Conservation (phyloP, 176 grass and related monocot genomes). For the Triticum timopheevii region DNA sequence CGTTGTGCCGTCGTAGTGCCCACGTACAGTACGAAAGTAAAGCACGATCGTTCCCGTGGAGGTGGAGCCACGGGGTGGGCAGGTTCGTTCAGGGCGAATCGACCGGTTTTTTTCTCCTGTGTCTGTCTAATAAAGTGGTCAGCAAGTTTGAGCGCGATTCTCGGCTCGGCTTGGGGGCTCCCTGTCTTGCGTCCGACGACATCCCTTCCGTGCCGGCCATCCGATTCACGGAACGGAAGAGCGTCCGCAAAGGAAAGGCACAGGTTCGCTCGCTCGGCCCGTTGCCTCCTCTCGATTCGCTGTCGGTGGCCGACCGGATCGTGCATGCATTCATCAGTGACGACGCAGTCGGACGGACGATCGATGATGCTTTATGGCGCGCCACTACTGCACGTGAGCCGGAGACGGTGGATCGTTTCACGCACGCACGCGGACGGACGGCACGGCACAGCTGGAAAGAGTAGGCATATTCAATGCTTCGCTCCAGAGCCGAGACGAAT, state of each 20-base stretch:
- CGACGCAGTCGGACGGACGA: background rate
- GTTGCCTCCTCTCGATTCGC: background rate
- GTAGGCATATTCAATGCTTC: background rate
- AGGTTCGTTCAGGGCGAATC: too few species aligned
- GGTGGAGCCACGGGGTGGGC: too few species aligned
- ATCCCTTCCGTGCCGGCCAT: conserved; percentile 20
- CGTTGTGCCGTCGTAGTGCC: background rate
- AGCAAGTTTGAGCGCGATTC: background rate
- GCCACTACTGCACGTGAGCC: background rate
- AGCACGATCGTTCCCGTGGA: too few species aligned
- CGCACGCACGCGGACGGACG: background rate
- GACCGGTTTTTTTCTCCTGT: too few species aligned
- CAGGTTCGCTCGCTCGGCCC: background rate
- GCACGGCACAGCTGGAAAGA: background rate
- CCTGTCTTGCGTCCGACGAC: background rate
- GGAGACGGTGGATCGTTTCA: background rate
- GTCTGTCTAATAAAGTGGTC: too few species aligned
- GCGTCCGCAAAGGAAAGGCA: background rate
- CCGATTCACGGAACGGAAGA: background rate
- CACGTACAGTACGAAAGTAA: background rate
- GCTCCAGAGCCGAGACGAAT: too few species aligned
- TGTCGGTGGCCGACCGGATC: background rate
- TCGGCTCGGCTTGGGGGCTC: background rate
- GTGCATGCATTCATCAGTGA: background rate
- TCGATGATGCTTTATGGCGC: background rate